Evolutionary conservation across 805 yeast species (phyloP).

Genomic region (Schizosaccharomyces osmophilus): DNA sequence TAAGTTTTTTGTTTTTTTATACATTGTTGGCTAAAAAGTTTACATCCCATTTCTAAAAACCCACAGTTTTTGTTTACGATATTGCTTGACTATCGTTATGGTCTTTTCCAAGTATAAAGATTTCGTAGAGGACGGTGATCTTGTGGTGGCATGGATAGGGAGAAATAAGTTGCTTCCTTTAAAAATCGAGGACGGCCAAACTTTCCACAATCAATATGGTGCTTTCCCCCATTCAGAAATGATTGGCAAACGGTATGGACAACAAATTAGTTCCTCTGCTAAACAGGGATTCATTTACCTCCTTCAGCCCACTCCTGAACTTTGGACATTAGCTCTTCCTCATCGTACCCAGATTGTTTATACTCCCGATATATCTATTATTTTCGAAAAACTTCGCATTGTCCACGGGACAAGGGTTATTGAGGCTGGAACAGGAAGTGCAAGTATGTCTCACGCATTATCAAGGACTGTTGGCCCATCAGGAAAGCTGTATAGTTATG

Average conservation of each 20-base stretch:
- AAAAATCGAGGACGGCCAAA: conserved; percentile 15
- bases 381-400: conserved; percentile 57
- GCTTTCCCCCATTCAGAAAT: conserved; percentile 61
- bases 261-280: conserved; percentile 41
- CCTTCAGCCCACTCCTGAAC: conserved; percentile 76
- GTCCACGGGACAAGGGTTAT: conserved; percentile 54
- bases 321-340: conserved; percentile 89
- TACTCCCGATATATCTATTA: conserved; percentile 82
- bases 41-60: no score
- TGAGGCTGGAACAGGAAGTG: conserved; percentile 97
- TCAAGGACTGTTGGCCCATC: conserved; percentile 42
- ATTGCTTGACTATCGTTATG: not conserved
- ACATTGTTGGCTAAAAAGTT: no score
- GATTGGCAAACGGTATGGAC: conserved; percentile 62
- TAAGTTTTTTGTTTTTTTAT: no score
- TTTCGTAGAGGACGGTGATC: conserved; percentile 37
- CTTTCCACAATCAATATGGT: conserved; percentile 68
- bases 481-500: conserved; percentile 61
- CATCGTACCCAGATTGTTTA: conserved; percentile 95
- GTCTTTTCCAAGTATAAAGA: not conserved
- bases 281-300: conserved; percentile 74
- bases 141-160: conserved; percentile 67
- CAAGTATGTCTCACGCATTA: conserved; percentile 79
- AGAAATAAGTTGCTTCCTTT: conserved; percentile 61
- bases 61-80: no score